Evolutionary conservation across 495 filamentous ascomycete genomes (phyloP).

Genomic region (Penicillium malachiteum): DNA sequence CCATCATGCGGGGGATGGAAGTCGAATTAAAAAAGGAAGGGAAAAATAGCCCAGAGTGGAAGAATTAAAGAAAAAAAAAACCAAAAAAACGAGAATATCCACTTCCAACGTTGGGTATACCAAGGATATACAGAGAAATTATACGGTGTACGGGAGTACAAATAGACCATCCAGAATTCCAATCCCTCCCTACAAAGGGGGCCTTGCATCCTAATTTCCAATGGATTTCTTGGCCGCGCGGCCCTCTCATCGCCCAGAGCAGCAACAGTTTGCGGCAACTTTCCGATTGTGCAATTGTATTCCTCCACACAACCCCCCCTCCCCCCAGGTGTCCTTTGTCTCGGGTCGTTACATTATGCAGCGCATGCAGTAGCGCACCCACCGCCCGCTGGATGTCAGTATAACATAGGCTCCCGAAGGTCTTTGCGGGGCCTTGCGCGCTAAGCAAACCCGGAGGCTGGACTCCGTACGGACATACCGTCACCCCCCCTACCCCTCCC

Average conservation of each 20-base stretch:
- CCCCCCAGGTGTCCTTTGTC: background rate
- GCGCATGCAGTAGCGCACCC: conserved; percentile 5
- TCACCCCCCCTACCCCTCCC: conserved; percentile 2
- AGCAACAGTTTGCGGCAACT: background rate
- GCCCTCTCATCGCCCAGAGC: background rate
- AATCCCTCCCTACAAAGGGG: background rate
- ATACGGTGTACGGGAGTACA: no score
- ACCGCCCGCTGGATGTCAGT: conserved; percentile 1
- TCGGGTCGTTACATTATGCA: background rate
- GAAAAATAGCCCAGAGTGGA: background rate
- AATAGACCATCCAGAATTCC: no score
- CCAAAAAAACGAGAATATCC: no score
- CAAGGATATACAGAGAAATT: no score
- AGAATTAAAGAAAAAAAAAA: no score
- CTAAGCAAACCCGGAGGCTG: conserved; percentile 1
- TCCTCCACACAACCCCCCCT: no score
- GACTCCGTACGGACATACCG: background rate
- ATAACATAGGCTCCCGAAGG: conserved; percentile 1
- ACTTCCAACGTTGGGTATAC: no score
- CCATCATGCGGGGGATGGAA: conserved; percentile 3
- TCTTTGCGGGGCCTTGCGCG: conserved; percentile 10
- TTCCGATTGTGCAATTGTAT: background rate
- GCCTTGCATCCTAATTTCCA: background rate
- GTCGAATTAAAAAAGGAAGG: background rate
- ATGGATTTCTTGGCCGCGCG: background rate